These are phyloP conservation scores for Cunninghamia lanceolata DNA, from an alignment of 75 land plant genomes.

Conservation along the genomic window DNA sequence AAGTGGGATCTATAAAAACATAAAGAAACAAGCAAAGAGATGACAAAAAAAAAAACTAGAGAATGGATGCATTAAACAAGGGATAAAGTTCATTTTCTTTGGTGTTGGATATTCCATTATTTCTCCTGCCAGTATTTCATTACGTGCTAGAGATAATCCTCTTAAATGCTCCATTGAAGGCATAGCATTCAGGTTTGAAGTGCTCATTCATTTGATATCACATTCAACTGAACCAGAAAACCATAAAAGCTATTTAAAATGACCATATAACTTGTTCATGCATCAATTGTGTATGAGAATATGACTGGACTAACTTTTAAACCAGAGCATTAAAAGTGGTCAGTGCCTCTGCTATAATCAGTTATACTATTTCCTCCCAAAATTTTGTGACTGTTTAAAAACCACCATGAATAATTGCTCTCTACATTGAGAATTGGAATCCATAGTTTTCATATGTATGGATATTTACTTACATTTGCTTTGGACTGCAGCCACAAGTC, in stretches of 20 bases:
- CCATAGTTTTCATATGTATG: neutral
- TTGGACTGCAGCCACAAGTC: neutral
- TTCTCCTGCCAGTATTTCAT: neutral
- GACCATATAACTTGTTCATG: neutral
- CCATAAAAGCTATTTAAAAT: neutral
- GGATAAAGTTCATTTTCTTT: neutral
- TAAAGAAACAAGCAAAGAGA: neutral
- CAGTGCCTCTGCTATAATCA: neutral
- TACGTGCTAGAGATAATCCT: neutral
- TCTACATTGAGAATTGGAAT: neutral
- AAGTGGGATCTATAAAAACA: no score
- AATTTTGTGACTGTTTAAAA: neutral
- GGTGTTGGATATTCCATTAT: neutral
- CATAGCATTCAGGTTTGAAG: slow-evolving; percentile 2
- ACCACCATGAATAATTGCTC: neutral
- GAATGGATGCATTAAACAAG: neutral
- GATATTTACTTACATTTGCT: neutral
- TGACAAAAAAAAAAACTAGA: neutral
- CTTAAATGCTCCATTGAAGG: neutral
- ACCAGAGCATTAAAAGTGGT: neutral
- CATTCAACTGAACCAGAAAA: neutral
- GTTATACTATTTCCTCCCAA: neutral
- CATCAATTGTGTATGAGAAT: neutral
- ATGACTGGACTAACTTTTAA: neutral
- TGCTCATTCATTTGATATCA: neutral